Evolutionary conservation across 2,329 filamentous ascomycete species (phyloP).

Genomic region (Chaetoscypha palmicola): DNA sequence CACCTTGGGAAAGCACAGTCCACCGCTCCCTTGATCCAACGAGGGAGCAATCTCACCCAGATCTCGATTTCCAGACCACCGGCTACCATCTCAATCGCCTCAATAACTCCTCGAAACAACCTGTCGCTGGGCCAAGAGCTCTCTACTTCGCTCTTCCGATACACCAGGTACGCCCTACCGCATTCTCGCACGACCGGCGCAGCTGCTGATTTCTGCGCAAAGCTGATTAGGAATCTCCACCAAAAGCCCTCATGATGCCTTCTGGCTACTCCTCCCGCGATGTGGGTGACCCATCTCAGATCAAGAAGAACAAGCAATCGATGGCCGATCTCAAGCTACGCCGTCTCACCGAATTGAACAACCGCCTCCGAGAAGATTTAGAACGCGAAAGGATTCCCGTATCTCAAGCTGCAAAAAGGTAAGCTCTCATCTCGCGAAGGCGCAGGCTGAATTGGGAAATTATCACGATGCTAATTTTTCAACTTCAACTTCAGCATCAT

Average conservation of each 20-base stretch:
- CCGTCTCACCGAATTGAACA: slow-evolving; percentile 93
- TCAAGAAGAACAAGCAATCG: slow-evolving; percentile 94
- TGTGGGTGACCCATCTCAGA: slow-evolving; percentile 59
- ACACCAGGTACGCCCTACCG: background rate
- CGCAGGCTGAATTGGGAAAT: background rate
- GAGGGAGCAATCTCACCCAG: slow-evolving; percentile 3
- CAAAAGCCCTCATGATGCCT: slow-evolving; percentile 38
- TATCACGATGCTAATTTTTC: slow-evolving; percentile 6
- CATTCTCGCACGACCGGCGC: slow-evolving; percentile 2
- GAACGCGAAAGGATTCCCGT: slow-evolving; percentile 94
- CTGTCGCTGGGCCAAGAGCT: slow-evolving; percentile 2
- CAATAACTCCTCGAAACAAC: background rate
- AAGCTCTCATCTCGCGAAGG: slow-evolving; percentile 31
- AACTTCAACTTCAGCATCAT: slow-evolving; percentile 72
- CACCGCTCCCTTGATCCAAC: slow-evolving; percentile 3
- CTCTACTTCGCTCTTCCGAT: background rate
- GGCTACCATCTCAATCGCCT: slow-evolving; percentile 3
- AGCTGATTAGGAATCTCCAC: slow-evolving; percentile 8
- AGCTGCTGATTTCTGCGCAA: slow-evolving; percentile 4
- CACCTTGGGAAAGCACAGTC: slow-evolving; percentile 2
- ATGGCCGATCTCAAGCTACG: slow-evolving; percentile 98
- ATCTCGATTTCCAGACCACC: slow-evolving; percentile 1
- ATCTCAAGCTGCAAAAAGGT: slow-evolving; percentile 86
- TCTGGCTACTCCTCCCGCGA: slow-evolving; percentile 62
- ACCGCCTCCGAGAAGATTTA: slow-evolving; percentile 88